Evolutionary conservation across 306 rosid species (phyloP).

Genomic region (Casuarina glauca): DNA sequence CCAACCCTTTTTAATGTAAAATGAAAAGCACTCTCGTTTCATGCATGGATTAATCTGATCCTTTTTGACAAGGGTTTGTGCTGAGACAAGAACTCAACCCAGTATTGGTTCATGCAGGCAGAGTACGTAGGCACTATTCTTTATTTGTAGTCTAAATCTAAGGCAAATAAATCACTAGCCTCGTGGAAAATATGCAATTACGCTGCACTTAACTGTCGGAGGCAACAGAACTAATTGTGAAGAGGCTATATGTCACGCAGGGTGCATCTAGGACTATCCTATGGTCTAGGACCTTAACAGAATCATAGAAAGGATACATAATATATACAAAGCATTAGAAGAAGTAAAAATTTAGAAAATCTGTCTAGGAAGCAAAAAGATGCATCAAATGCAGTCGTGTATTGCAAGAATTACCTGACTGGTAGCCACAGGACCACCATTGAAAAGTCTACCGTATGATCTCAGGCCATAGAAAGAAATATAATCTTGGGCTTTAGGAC

Average conservation of each 20-base stretch:
- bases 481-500: constrained; percentile 74
- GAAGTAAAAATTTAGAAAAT: background rate
- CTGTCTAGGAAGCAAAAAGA: background rate
- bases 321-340: too few relatives aligned
- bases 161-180: background rate
- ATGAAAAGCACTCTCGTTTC: background rate
- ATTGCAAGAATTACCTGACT: constrained; percentile 72
- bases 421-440: constrained; percentile 81
- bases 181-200: background rate
- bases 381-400: background rate
- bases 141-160: background rate
- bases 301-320: background rate
- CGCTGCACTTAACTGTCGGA: background rate
- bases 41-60: background rate
- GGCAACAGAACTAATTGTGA: background rate
- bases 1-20: background rate
- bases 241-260: background rate
- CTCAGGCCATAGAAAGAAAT: constrained; percentile 94
- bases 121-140: background rate
- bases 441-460: constrained; percentile 77
- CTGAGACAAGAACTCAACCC: constrained; percentile 3
- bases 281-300: background rate
- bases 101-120: background rate
- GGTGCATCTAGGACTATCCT: background rate
- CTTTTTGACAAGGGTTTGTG: background rate